Conservation (phyloP, 208 protist species). For the Leishmania martiniquensis region DNA sequence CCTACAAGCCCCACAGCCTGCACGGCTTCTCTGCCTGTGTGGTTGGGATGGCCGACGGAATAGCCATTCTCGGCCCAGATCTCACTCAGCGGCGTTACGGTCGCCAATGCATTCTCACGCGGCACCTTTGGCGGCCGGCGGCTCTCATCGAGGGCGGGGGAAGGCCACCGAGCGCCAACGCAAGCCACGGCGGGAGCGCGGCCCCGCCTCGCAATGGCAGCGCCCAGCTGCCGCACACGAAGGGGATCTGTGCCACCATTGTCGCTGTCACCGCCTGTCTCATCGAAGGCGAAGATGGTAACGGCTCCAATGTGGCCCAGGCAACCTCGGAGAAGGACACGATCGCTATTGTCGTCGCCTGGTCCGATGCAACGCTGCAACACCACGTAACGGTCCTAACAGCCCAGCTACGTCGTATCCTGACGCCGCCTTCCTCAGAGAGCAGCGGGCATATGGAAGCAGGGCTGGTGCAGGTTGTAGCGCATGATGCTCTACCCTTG, state of each 20-base stretch:
- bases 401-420: slow-evolving; percentile 3
- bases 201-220: not conserved
- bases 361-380: slow-evolving; percentile 21
- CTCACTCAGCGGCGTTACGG: slow-evolving; percentile 25
- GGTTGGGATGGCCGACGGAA: slow-evolving; percentile 47
- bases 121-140: slow-evolving; percentile 47
- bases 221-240: slow-evolving; percentile 12
- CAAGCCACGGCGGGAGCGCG: not conserved
- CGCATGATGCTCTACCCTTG: slow-evolving; percentile 44
- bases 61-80: slow-evolving; percentile 71
- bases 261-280: slow-evolving; percentile 30
- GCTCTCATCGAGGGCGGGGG: slow-evolving; percentile 10
- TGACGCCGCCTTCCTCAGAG: slow-evolving; percentile 13
- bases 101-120: slow-evolving; percentile 47
- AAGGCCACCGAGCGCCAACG: not conserved
- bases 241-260: slow-evolving; percentile 23
- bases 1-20: slow-evolving; percentile 21
- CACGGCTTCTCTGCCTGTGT: slow-evolving; percentile 56
- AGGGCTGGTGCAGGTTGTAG: slow-evolving; percentile 19
- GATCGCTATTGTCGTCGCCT: slow-evolving; percentile 26
- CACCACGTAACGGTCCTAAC: slow-evolving; percentile 32
- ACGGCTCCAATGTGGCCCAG: not conserved
- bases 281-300: not conserved
- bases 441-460: not conserved
- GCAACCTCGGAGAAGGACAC: slow-evolving; percentile 6